phyloP scores from a whole-genome alignment of 2,329 filamentous ascomycete genomes.

The Uncinocarpus reesii region DNA sequence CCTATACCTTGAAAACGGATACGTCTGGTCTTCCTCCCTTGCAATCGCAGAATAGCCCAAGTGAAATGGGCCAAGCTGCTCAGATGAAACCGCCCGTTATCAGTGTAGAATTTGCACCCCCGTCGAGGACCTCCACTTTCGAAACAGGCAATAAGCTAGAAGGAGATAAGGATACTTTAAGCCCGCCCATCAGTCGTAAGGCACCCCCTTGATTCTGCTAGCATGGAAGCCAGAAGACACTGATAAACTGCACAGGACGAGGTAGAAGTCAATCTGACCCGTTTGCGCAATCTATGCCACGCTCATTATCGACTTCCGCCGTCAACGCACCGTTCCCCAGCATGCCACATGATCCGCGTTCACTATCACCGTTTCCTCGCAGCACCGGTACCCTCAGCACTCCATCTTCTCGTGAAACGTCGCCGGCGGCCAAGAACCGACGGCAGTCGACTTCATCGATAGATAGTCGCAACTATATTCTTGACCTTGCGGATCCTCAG shows the following conservation, averaged over 20 bases:
- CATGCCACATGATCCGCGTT: slow-evolving; percentile 28
- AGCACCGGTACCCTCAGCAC: slow-evolving; percentile 29
- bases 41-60: slow-evolving; percentile 39
- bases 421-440: slow-evolving; percentile 35
- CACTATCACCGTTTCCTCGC: slow-evolving; percentile 36
- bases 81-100: slow-evolving; percentile 88
- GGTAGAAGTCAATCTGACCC: slow-evolving; percentile 54
- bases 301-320: slow-evolving; percentile 29
- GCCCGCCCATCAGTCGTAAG: slow-evolving; percentile 57
- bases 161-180: slow-evolving; percentile 64
- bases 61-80: slow-evolving; percentile 57
- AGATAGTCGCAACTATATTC: slow-evolving; percentile 63
- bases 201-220: slow-evolving; percentile 1
- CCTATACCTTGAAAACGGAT: slow-evolving; percentile 41
- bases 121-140: slow-evolving; percentile 55
- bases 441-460: slow-evolving; percentile 40
- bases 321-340: slow-evolving; percentile 20
- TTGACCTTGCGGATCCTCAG: slow-evolving; percentile 80
- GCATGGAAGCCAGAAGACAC: slow-evolving; percentile 14
- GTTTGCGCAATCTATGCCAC: slow-evolving; percentile 39
- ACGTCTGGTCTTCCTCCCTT: slow-evolving; percentile 32
- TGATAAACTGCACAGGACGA: slow-evolving; percentile 36
- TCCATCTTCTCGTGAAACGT: slow-evolving; percentile 36
- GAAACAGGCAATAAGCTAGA: slow-evolving; percentile 53
- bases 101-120: slow-evolving; percentile 84